Conservation (phyloP, 208 protist species). For the Leishmania turanica region DNA sequence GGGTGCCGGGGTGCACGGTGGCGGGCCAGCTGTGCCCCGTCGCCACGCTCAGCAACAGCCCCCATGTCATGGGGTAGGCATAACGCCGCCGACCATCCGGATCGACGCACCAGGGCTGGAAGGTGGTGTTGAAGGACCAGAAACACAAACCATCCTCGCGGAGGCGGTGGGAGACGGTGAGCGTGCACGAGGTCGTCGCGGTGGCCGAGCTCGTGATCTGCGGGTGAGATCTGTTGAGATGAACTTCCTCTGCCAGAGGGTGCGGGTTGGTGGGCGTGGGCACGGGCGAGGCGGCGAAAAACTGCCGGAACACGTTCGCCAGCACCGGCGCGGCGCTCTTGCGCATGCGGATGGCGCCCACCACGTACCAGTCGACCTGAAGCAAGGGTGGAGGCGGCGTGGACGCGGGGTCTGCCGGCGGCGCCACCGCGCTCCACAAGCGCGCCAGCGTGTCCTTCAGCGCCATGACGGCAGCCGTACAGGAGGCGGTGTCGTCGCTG, state of each 20-base stretch:
- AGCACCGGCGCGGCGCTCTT: conserved; percentile 40
- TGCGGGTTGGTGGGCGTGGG: neutral
- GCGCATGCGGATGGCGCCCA: conserved; percentile 51
- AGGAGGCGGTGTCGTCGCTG: neutral
- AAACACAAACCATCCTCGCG: conserved; percentile 72
- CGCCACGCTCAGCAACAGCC: conserved; percentile 47
- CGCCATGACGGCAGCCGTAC: neutral
- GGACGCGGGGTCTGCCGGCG: neutral
- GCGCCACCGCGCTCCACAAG: neutral
- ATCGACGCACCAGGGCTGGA: conserved; percentile 45
- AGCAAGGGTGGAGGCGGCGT: conserved; percentile 21
- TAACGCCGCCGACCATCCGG: conserved; percentile 25
- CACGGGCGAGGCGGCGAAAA: conserved; percentile 32
- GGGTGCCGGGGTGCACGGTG: conserved; percentile 42
- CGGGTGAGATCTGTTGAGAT: neutral
- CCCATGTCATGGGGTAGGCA: conserved; percentile 45
- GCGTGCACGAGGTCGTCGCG: neutral
- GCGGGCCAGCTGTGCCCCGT: conserved; percentile 48
- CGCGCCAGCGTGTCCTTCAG: neutral
- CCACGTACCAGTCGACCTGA: conserved; percentile 69
- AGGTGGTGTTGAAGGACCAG: conserved; percentile 67
- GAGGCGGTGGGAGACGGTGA: conserved; percentile 46
- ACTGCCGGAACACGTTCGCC: conserved; percentile 32
- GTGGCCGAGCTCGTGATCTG: conserved; percentile 12
- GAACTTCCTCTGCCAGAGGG: neutral